Base-by-base conservation (phyloP, 129 eudicot genomes). In the Oenanthe sinensis region DNA sequence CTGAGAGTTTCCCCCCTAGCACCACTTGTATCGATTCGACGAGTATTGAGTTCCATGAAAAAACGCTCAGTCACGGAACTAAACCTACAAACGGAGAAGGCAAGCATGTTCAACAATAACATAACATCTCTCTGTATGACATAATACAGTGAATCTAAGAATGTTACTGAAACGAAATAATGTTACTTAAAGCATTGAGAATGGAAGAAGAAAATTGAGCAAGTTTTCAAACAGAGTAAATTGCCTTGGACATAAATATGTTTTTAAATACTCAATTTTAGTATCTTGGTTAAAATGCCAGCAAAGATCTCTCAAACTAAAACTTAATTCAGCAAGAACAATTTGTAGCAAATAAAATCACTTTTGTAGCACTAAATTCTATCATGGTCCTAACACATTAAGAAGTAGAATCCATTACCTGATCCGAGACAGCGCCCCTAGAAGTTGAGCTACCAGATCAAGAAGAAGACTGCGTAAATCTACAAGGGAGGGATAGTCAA, bases 51-150 rank as follows among this genome's bases (percentile, higher is more conserved):
- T 83, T 95, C 98, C 94, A 88, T 90, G 94, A 95, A 95, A 85
- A 95, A 95, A 33, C 97, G 96, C 85, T 95, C 98, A 20, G 98
- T 95, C 76, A 91, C 98, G 30, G 97, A 91, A 85, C 98, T 95
- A 84, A 95, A 95, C 81, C 98, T 93, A 79, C 78, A 44, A 55
- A 78, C 49, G 72, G 75, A 80, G 71, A 77, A 50, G 28, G 46
- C 81, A 70, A 70, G 5, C 11, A 22, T 58, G 78, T 78, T 69
- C 67, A 58, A 58, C 5, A 22, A 2, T n/a, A 58, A 7, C 14
- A 22, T n/a, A 60, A 60, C 68, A 60, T 2, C 3, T 60, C 15
- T 70, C 5, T 37, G 46, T 70, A 19, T 19, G 75, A 39, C 75
- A 70, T 55, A 60, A 58, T 6, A 58, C 30, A 9, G 68, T 24